Conservation (phyloP, 768 basidiomycete species). For the Leucocoprinus sp. region DNA sequence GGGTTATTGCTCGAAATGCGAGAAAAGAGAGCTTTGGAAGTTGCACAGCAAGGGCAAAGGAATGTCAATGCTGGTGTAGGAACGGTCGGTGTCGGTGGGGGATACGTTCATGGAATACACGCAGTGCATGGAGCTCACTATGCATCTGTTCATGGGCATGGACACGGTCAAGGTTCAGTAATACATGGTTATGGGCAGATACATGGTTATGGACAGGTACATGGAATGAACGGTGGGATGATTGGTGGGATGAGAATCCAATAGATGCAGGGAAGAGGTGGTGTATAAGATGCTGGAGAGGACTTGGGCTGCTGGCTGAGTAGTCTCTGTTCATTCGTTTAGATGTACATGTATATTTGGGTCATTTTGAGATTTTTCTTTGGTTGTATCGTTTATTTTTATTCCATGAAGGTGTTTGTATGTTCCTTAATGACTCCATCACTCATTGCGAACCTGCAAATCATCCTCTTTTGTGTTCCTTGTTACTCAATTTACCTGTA, state of each 20-base stretch:
- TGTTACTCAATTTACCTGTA: too few relatives aligned
- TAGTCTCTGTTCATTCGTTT: not conserved
- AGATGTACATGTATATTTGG: not conserved
- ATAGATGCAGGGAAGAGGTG: constrained; percentile 2
- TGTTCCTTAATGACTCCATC: not conserved
- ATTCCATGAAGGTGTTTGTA: not conserved
- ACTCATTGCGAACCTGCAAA: too few relatives aligned
- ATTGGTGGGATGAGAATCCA: not conserved
- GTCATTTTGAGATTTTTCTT: constrained; percentile 11
- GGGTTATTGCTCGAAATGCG: constrained; percentile 58
- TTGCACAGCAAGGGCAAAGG: constrained; percentile 26
- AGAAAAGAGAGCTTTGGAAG: constrained; percentile 50
- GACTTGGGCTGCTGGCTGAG: constrained; percentile 43
- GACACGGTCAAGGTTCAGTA: too few relatives aligned
- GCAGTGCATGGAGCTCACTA: too few relatives aligned
- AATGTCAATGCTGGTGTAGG: constrained; percentile 4
- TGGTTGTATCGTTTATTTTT: not conserved
- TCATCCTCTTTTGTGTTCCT: too few relatives aligned
- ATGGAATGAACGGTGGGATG: constrained; percentile 29
- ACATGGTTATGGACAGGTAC: not conserved
- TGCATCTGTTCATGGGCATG: constrained; percentile 22
- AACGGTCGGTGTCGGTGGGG: too few relatives aligned
- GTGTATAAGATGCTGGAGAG: constrained; percentile 64
- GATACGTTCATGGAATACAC: too few relatives aligned
- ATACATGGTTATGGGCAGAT: too few relatives aligned